These are phyloP conservation scores for Ascochyta fabae DNA, from an alignment of 2,329 filamentous ascomycete genomes.

Conservation along the genomic window DNA sequence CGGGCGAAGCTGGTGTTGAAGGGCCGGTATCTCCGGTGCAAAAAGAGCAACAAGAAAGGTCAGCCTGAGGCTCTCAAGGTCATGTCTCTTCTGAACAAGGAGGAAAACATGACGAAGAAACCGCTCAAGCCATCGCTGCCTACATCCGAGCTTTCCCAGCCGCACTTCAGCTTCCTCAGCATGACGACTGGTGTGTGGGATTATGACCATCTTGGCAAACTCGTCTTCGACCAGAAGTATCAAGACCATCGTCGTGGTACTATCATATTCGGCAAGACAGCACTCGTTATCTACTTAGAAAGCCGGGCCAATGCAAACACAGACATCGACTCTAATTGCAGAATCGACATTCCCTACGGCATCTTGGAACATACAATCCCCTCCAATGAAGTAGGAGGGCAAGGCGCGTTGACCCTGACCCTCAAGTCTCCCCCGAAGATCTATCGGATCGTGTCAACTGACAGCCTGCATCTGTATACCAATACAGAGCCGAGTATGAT, in stretches of 20 bases:
- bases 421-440: conserved; percentile 50
- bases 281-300: conserved; percentile 36
- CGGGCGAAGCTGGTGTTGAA: conserved; percentile 22
- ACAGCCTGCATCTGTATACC: conserved; percentile 31
- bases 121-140: conserved; percentile 2
- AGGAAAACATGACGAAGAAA: conserved; percentile 26
- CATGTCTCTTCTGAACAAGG: conserved; percentile 32
- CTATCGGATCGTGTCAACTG: conserved; percentile 31
- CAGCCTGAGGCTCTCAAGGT: conserved; percentile 35
- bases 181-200: conserved; percentile 52
- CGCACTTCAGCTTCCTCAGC: conserved; percentile 36
- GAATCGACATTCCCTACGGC: conserved; percentile 54
- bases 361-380: conserved; percentile 49
- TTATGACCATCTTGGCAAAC: conserved; percentile 38
- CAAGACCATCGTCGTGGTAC: conserved; percentile 51
- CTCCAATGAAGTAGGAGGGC: conserved; percentile 28
- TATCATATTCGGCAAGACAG: conserved; percentile 44
- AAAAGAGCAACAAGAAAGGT: conserved; percentile 25
- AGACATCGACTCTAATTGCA: conserved; percentile 29
- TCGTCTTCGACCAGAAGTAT: conserved; percentile 53
- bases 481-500: conserved; percentile 10
- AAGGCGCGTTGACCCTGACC: conserved; percentile 45
- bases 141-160: conserved; percentile 19
- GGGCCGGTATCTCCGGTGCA: conserved; percentile 19
- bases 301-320: not conserved